Evolutionary conservation across 805 yeast species (phyloP).

Genomic region (Ogataea polymorpha): DNA sequence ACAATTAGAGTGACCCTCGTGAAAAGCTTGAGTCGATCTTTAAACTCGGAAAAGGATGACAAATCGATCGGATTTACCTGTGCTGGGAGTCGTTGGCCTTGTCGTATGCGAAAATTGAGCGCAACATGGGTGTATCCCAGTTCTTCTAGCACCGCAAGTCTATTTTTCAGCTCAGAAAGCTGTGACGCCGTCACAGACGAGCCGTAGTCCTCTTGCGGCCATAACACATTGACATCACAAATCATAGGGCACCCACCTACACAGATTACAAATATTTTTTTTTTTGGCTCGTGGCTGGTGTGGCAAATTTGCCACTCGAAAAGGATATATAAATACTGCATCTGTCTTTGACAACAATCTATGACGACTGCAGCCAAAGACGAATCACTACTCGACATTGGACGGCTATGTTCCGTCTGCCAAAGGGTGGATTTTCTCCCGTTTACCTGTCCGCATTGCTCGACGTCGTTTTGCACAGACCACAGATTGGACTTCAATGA

Average conservation of each 20-base stretch:
- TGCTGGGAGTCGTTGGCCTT: conserved; percentile 50
- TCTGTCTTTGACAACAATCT: not conserved
- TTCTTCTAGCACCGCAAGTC: conserved; percentile 50
- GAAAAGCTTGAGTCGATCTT: conserved; percentile 44
- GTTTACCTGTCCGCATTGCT: conserved; percentile 44
- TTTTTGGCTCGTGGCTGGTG: conserved; percentile 9
- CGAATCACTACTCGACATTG: conserved; percentile 49
- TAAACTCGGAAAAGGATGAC: conserved; percentile 33
- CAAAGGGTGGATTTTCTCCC: conserved; percentile 57
- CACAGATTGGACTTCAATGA: conserved; percentile 40
- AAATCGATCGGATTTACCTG: conserved; percentile 45
- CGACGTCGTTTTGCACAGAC: conserved; percentile 44
- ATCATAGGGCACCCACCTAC: conserved; percentile 35
- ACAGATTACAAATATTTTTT: conserved; percentile 1
- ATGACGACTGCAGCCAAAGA: conserved; percentile 22
- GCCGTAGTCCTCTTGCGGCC: conserved; percentile 58
- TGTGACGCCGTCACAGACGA: conserved; percentile 41
- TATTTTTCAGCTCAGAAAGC: conserved; percentile 43
- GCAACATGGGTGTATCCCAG: conserved; percentile 78
- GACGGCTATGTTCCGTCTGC: conserved; percentile 55
- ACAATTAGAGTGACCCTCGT: conserved; percentile 74
- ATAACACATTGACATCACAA: conserved; percentile 68
- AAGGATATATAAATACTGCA: conserved; percentile 1
- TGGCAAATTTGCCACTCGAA: conserved; percentile 13
- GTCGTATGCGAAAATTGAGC: conserved; percentile 52